Evolutionary conservation across 2,329 filamentous ascomycete species (phyloP), one percentile per base, ranked within the genome.

Genomic region (Alternaria gansuensis): DNA sequence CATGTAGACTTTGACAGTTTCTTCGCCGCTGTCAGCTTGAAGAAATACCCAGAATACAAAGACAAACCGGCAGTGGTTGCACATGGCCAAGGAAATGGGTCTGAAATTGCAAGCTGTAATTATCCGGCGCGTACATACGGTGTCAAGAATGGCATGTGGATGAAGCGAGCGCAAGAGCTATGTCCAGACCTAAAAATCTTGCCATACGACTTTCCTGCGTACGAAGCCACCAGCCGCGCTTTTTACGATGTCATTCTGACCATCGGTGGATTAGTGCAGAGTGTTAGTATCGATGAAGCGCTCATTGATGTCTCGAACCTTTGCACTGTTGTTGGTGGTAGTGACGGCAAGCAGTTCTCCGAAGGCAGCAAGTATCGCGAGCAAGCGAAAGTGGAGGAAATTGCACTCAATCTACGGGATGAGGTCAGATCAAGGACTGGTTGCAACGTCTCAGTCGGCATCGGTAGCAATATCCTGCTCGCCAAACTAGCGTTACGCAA

Each of bases 1-100:
- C 95, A 99, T 70, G 92, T 99, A 29, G 95, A 99, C 74, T 99
- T 99, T 75, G 96, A 99, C 78, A 95, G 93, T 77, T 99, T 99
- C 79, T 99, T 99, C 77, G 97, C 93, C 59, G 92, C 96, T 0
- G 92, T 99, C 0, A 97, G 95, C 0, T 78, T 90, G 17, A 92
- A 93, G 68, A 90, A 88, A 53, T 83, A 88, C 24, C 93, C 94
- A 0, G 87, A 96, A 21, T 89, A 87, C 60, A 81, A 83, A 37
- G 88, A 91, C 50, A 94, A 93, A 71, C 95, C 96, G 0, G 88
- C 90, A 2, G 95, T 91, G 0, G 91, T 99, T 33, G 94, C 95
- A 4, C 95, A 99, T 72, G 90, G 94, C 4, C 85, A 85, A 43
- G 94, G 94, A 0, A 87, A 86, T 24, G 92, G 92, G 0, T 97